Evolutionary conservation across 2,329 filamentous ascomycete species (phyloP).

Genomic region (Fusarium nodosum): DNA sequence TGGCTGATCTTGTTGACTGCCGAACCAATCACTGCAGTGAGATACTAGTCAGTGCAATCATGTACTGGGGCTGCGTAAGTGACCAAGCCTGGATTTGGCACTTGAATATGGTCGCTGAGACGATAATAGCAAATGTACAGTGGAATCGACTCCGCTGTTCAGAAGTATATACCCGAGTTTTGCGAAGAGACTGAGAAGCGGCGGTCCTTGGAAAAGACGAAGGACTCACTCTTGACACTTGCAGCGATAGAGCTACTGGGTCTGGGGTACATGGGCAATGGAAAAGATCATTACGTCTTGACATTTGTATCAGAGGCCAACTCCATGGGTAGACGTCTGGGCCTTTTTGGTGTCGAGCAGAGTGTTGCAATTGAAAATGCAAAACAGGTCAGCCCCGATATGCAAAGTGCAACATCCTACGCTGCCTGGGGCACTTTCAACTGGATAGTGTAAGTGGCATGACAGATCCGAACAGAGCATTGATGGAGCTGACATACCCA

Average conservation of each 20-base stretch:
- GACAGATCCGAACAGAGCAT: neutral
- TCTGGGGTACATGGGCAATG: conserved; percentile 53
- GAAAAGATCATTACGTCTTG: conserved; percentile 54
- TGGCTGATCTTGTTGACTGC: conserved; percentile 52
- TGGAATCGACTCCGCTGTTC: neutral
- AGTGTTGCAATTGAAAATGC: conserved; percentile 15
- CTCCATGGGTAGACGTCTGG: conserved; percentile 51
- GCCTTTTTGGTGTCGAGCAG: conserved; percentile 48
- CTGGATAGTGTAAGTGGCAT: conserved; percentile 54
- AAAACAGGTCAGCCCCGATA: conserved; percentile 11
- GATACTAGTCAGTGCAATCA: conserved; percentile 18
- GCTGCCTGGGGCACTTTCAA: conserved; percentile 55
- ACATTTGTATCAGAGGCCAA: conserved; percentile 50
- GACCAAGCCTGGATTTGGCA: neutral
- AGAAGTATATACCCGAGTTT: conserved; percentile 15
- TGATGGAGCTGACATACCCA: conserved; percentile 1
- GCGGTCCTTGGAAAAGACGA: conserved; percentile 22
- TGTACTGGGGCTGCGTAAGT: conserved; percentile 39
- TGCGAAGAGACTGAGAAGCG: conserved; percentile 24
- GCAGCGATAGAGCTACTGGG: conserved; percentile 54
- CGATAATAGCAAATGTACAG: conserved; percentile 31
- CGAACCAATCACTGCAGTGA: conserved; percentile 12
- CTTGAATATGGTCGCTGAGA: conserved; percentile 3
- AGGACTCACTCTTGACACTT: conserved; percentile 46
- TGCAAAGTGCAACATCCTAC: conserved; percentile 36